Evolutionary conservation across 176 grass and related monocot species (phyloP), one percentile per base, ranked within the genome.

Genomic region (Oryza meridionalis): DNA sequence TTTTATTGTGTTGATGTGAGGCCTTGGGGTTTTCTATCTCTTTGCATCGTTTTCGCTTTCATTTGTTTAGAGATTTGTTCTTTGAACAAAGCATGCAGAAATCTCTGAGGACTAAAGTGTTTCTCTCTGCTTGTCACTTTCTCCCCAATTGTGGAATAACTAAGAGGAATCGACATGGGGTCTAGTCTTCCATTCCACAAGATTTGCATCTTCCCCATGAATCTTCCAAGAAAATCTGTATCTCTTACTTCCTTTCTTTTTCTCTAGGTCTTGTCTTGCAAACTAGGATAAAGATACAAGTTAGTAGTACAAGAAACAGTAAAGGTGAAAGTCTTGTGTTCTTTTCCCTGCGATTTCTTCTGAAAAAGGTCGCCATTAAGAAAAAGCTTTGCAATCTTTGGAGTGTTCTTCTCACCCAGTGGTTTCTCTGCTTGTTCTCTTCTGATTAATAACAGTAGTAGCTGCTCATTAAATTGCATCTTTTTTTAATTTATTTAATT

Each of bases 201-300:
- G 84, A 90, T 90, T 83, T 86, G 73, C 46, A 67, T 84, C 81
- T 75, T 38, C 47, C 3, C 73, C 15, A 26, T 63, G 79, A 83
- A 87, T 87, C 17, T 70, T 45, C 63, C 21, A 27, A 1, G 69
- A 81, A 81, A 87, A 76, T 69, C 68, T 70, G 72, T 70, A 82
- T 82, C 72, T 73, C 78, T 16, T 29, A 29, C 27, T 31, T 31
- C 29, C 29, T 31, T 31, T 45, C 14, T 51, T 62, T 74, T 5
- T 3, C 25, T n/a, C 65, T 70, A 63, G 62, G 33, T 47, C 9
- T 67, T 46, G 69, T 75, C 78, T 76, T 81, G 78, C 40, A 73
- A 58, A 12, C 25, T 76, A 61, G 73, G 55, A 49, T 83, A 40
- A 40, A 68, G 59, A 74, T 65, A 33, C 81, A 35, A 29, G 69